Base-by-base conservation (phyloP, 805 yeast genomes). In the Suhomyces canberraensis region DNA sequence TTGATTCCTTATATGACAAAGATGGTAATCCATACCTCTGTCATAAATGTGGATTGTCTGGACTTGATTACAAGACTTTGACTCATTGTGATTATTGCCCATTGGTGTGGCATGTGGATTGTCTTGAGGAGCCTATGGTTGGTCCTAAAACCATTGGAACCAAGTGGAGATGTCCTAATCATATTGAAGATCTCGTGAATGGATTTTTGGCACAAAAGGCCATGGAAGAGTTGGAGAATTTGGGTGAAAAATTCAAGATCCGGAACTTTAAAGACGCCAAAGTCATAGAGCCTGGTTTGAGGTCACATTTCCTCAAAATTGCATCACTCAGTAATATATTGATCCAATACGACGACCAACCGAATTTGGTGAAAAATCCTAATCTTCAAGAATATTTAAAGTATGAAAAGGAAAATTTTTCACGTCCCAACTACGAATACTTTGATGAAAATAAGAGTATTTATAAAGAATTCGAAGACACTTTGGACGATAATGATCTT, bases 131-230 rank as follows among this genome's bases (percentile, higher is more conserved):
- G 1, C 95, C 96, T 1, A 63, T 87, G 47, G 71, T 86, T 11
- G 69, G 82, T 4, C 76, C 82, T 14, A 86, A 87, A 50, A 79
- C 82, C 27, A 55, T 85, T 29, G 95, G 93, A 2, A 69, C 71
- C 30, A 85, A 81, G 57, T 91, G 96, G 98, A 80, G 77, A 63
- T 93, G 96, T 59, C 98, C 96, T 2, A 82, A 84, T 47, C 97
- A 88, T 62, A 76, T 78, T 15, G 84, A 75, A 31, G 66, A 60
- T 28, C 57, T 76, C 16, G 44, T 71, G n/a, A 69, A 67, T 11
- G 62, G 70, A 38, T 44, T 63, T 2, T 16, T 25, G 11, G 11
- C 24, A 8, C 11, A 24, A n/a, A 16, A 33, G 22, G 25, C 16
- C 3, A 16, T 18, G 36, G 21, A 22, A n/a, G 26, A 27, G 14